Evolutionary conservation across 1,139 yeast genomes (phyloP).

Genomic region (Lodderomyces jiufengensis): DNA sequence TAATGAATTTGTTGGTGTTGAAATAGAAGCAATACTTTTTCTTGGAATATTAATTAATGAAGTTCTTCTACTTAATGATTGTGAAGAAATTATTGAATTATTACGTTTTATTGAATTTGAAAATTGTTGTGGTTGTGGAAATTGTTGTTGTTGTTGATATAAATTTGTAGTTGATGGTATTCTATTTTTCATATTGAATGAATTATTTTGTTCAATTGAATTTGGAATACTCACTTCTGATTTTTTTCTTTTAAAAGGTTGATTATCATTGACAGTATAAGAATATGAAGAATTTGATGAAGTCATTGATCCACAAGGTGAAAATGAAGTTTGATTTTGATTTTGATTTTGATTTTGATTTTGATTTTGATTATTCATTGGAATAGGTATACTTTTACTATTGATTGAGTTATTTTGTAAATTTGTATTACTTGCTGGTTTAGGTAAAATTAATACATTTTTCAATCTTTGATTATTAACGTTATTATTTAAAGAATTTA

Average conservation of each 20-base stretch:
- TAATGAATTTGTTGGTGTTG: conserved; percentile 18
- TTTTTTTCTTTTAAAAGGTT: conserved; percentile 43
- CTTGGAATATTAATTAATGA: conserved; percentile 12
- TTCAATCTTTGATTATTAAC: conserved; percentile 23
- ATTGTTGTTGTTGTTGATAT: conserved; percentile 6
- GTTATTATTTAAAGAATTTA: conserved; percentile 6
- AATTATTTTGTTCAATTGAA: conserved; percentile 4
- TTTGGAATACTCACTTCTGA: conserved; percentile 27
- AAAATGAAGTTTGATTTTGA: conserved; percentile 13
- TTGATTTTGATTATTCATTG: conserved; percentile 8
- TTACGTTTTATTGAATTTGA: conserved; percentile 15
- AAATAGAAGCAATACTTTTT: conserved; percentile 7
- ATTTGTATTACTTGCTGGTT: conserved; percentile 23
- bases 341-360: conserved; percentile 5
- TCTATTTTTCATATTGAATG: conserved; percentile 11
- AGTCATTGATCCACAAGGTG: conserved; percentile 8
- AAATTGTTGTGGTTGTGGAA: conserved; percentile 14
- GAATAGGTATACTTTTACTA: conserved; percentile 14
- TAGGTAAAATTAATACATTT: conserved; percentile 43
- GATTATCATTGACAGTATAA: conserved; percentile 19
- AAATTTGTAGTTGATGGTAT: conserved; percentile 11
- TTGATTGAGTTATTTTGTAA: conserved; percentile 6
- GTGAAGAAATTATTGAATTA: conserved; percentile 14
- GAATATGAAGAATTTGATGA: conserved; percentile 11
- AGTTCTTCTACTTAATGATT: conserved; percentile 22